Conservation (phyloP, 805 yeast species). For the Clavispora asparagi region DNA sequence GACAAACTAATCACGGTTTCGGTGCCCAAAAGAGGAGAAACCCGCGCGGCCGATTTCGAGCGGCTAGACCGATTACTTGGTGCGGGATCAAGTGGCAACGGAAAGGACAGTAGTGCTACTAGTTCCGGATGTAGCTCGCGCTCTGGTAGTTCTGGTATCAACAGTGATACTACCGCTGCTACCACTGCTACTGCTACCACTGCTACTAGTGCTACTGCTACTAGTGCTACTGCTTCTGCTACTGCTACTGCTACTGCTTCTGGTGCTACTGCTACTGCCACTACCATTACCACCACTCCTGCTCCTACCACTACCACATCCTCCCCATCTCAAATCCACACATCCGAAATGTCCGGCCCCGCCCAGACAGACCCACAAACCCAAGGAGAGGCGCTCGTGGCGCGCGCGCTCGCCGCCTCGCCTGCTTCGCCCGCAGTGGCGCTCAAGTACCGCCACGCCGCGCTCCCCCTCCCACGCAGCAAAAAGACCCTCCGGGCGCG, state of each 20-base stretch:
- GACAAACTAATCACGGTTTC: conserved; percentile 7
- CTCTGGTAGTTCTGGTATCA: too few species aligned
- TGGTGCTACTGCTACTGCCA: not conserved
- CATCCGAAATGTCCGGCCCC: too few species aligned
- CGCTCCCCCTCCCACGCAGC: conserved; percentile 22
- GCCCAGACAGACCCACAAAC: too few species aligned
- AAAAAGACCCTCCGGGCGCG: conserved; percentile 23
- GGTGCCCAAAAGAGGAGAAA: not conserved
- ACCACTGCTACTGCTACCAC: not conserved
- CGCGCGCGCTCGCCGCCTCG: not conserved
- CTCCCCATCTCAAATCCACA: too few species aligned
- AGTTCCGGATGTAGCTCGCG: too few species aligned
- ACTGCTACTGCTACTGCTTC: not conserved
- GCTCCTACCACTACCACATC: not conserved
- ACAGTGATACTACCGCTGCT: not conserved
- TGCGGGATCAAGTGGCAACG: not conserved
- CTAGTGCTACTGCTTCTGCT: not conserved
- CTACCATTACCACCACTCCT: not conserved
- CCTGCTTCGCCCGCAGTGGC: conserved; percentile 1
- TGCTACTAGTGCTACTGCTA: not conserved
- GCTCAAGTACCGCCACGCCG: conserved; percentile 13
- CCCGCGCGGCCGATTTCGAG: not conserved
- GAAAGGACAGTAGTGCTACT: too few species aligned
- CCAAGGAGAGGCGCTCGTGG: not conserved
- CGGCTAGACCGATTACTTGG: conserved; percentile 3